phyloP scores from a whole-genome alignment of 495 filamentous ascomycete species.

The Darksidea phi region DNA sequence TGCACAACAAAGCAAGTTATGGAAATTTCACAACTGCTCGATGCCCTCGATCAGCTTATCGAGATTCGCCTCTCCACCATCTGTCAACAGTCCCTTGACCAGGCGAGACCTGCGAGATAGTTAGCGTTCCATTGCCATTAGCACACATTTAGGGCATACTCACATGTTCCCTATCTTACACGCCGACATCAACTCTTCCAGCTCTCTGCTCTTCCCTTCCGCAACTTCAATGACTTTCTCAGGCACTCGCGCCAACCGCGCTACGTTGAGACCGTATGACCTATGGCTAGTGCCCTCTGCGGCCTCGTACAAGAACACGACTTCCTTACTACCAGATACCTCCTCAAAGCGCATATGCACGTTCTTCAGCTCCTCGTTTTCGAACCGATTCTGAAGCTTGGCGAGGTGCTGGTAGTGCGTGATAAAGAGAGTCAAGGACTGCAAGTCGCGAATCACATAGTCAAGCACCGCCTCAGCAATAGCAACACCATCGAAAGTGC shows the following conservation, averaged over 20 bases:
- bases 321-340: constrained; percentile 46
- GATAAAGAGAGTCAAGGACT: constrained; percentile 85
- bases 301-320: constrained; percentile 57
- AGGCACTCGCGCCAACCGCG: constrained; percentile 80
- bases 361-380: constrained; percentile 59
- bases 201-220: constrained; percentile 69
- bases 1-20: no score
- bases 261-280: constrained; percentile 92
- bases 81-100: constrained; percentile 23
- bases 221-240: constrained; percentile 72
- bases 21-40: constrained; percentile 35
- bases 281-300: constrained; percentile 87
- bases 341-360: constrained; percentile 76
- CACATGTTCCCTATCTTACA: constrained; percentile 51
- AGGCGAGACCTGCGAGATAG: constrained; percentile 27
- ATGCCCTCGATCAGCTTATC: constrained; percentile 39
- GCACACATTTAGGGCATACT: constrained; percentile 16
- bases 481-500: constrained; percentile 91
- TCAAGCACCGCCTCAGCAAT: constrained; percentile 92
- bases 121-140: constrained; percentile 5
- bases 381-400: constrained; percentile 65
- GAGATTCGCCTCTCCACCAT: constrained; percentile 26
- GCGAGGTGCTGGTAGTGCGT: constrained; percentile 93
- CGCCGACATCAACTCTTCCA: constrained; percentile 71
- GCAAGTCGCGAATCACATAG: constrained; percentile 70